Evolutionary conservation across 345 rosid species (phyloP).

Genomic region (Draba incana): DNA sequence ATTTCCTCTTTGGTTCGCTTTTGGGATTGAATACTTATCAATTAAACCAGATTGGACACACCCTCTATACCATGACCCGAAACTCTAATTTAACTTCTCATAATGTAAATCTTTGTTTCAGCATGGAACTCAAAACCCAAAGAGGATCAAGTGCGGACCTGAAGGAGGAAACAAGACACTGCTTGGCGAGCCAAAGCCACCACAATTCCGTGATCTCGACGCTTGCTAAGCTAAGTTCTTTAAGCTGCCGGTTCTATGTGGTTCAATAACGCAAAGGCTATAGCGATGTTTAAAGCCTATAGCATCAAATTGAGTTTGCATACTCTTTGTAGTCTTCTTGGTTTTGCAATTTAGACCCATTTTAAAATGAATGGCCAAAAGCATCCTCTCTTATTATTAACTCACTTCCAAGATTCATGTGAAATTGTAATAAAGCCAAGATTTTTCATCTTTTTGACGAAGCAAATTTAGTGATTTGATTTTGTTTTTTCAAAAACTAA

Average conservation of each 20-base stretch:
- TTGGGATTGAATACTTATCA: not conserved
- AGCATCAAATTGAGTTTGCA: constrained; percentile 40
- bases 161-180: constrained; percentile 94
- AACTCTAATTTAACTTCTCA: not conserved
- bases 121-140: constrained; percentile 94
- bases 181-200: constrained; percentile 80
- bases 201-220: constrained; percentile 89
- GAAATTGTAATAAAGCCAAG: constrained; percentile 19
- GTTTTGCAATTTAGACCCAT: constrained; percentile 27
- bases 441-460: too few species aligned
- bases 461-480: too few species aligned
- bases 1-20: not conserved
- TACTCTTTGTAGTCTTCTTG: constrained; percentile 33
- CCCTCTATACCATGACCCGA: too few species aligned
- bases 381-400: not conserved
- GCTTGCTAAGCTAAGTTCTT: constrained; percentile 62
- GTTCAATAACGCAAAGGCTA: constrained; percentile 54
- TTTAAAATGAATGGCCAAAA: constrained; percentile 27
- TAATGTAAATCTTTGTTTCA: constrained; percentile 35
- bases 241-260: constrained; percentile 2
- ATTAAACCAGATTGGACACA: not conserved
- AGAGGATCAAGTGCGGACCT: constrained; percentile 85
- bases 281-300: constrained; percentile 23
- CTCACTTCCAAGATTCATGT: constrained; percentile 27
- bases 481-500: too few species aligned